These are phyloP conservation scores for Claviceps purpurea DNA, from an alignment of 2,329 filamentous ascomycete genomes.

Conservation along the genomic window DNA sequence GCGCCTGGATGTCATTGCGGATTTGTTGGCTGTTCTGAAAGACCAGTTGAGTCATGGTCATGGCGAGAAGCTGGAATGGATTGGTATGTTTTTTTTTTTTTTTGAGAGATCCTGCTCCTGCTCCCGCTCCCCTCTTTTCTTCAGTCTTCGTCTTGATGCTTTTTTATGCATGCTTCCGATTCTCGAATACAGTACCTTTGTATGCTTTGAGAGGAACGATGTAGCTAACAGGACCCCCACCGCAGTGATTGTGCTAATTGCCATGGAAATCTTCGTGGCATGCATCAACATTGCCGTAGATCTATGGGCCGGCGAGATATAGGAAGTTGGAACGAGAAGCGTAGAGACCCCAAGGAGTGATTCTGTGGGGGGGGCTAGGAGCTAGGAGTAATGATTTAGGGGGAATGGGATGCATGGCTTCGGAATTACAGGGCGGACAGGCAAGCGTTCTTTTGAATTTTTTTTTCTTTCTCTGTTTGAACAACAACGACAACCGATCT, in stretches of 20 bases:
- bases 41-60: constrained; percentile 91
- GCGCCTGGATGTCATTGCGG: constrained; percentile 74
- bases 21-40: constrained; percentile 83
- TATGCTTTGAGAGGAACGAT: not conserved
- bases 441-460: not conserved
- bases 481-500: not conserved
- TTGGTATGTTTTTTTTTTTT: constrained; percentile 38
- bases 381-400: not conserved
- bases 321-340: not conserved
- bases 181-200: not conserved
- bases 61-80: constrained; percentile 81
- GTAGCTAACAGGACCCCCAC: not conserved
- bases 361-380: not conserved
- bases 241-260: constrained; percentile 84
- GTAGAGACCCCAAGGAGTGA: not conserved
- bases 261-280: constrained; percentile 86
- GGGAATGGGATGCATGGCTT: not conserved
- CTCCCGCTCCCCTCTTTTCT: not conserved
- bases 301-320: constrained; percentile 46
- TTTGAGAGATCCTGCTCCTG: too few species aligned
- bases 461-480: not conserved
- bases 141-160: not conserved
- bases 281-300: constrained; percentile 93
- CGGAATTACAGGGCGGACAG: not conserved
- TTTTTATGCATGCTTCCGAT: not conserved